Percentiles rank a stretch among this genome's conserved stretches.
phyloP scores from a whole-genome alignment of 495 filamentous ascomycete genomes.

The Penicillium arizonense region DNA sequence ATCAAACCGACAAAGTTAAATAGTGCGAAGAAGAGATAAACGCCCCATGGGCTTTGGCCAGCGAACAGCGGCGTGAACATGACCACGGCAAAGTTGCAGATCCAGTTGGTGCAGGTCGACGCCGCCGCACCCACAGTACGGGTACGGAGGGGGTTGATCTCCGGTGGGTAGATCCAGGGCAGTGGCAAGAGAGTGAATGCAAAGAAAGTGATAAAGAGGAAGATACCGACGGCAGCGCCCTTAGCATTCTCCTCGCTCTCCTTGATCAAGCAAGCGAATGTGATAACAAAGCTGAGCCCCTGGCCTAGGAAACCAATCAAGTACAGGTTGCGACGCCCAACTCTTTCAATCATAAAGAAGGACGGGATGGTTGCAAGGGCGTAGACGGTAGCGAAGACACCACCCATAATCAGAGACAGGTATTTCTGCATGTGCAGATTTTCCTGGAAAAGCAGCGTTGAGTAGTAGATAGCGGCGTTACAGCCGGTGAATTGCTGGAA shows the following conservation, averaged over 20 bases:
- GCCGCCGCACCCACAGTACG: slow-evolving; percentile 63
- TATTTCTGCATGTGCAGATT: slow-evolving; percentile 54
- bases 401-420: slow-evolving; percentile 64
- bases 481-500: slow-evolving; percentile 69
- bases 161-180: slow-evolving; percentile 53
- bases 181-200: slow-evolving; percentile 60
- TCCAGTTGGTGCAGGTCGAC: slow-evolving; percentile 66
- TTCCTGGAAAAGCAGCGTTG: slow-evolving; percentile 64
- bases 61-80: slow-evolving; percentile 58
- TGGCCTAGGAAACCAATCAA: slow-evolving; percentile 38
- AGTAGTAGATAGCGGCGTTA: slow-evolving; percentile 77
- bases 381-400: slow-evolving; percentile 72
- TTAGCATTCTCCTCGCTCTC: slow-evolving; percentile 37
- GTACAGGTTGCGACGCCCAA: slow-evolving; percentile 64
- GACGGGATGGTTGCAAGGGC: slow-evolving; percentile 64
- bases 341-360: slow-evolving; percentile 69
- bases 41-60: slow-evolving; percentile 24
- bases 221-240: slow-evolving; percentile 63
- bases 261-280: slow-evolving; percentile 59
- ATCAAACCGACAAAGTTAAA: slow-evolving; percentile 68
- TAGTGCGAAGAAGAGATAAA: slow-evolving; percentile 62
- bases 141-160: slow-evolving; percentile 69
- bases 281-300: slow-evolving; percentile 14
- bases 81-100: slow-evolving; percentile 71
- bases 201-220: slow-evolving; percentile 67